phyloP scores from a whole-genome alignment of 768 basidiomycete species.

The Leccinum longicurvipes region DNA sequence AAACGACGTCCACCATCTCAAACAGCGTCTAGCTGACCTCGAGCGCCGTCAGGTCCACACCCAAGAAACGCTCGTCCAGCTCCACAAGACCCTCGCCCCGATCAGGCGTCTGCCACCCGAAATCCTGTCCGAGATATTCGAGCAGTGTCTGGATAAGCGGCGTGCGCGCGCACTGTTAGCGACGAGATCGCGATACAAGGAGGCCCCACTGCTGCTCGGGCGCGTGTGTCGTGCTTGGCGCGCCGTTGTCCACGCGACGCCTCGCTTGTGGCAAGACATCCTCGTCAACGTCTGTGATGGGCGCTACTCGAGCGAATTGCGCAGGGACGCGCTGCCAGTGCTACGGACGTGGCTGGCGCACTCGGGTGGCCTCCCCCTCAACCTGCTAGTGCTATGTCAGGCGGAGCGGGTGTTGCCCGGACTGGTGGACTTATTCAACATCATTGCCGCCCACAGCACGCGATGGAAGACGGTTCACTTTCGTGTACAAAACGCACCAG shows the following conservation, averaged over 20 bases:
- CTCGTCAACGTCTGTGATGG: constrained; percentile 19
- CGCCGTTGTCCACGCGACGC: constrained; percentile 21
- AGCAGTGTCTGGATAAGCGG: constrained; percentile 14
- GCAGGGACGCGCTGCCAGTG: constrained; percentile 17
- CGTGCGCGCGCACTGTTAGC: neutral
- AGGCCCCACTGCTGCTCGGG: constrained; percentile 27
- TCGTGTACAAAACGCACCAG: constrained; percentile 18
- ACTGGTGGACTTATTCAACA: constrained; percentile 18
- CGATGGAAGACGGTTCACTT: constrained; percentile 23
- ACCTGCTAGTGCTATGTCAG: constrained; percentile 18
- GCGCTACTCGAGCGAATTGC: constrained; percentile 17
- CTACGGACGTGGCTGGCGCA: constrained; percentile 20
- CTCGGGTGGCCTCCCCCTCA: constrained; percentile 22
- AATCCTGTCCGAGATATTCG: constrained; percentile 26
- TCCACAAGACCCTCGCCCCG: constrained; percentile 17
- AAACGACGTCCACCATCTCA: constrained; percentile 7
- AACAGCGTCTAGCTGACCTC: constrained; percentile 7
- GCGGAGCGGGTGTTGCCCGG: constrained; percentile 20
- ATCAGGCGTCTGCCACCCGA: constrained; percentile 26
- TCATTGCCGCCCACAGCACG: constrained; percentile 9
- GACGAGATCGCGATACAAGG: neutral
- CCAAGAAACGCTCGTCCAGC: constrained; percentile 10
- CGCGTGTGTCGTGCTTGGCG: constrained; percentile 32
- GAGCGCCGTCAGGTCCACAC: constrained; percentile 6
- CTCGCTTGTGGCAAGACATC: constrained; percentile 26